Evolutionary conservation across 2,329 filamentous ascomycete species (phyloP).

Genomic region (Monilinia laxa): DNA sequence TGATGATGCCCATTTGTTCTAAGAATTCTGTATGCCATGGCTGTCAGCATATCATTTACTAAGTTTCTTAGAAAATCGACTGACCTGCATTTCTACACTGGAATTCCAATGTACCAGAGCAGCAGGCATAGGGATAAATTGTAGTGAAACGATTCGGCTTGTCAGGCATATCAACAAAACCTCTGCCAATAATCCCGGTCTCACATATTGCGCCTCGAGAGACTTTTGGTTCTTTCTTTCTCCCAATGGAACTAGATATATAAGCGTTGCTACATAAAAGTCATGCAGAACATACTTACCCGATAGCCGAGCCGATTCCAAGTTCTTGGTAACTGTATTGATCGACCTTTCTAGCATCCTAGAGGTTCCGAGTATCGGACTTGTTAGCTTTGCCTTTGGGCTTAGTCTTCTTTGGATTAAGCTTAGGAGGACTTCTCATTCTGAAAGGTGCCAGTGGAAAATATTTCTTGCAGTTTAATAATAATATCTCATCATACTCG

Average conservation of each 20-base stretch:
- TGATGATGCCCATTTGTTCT: slow-evolving; percentile 5
- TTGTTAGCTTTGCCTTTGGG: not conserved
- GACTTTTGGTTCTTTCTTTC: not conserved
- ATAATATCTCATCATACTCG: not conserved
- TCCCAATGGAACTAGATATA: not conserved
- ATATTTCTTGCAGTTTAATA: not conserved
- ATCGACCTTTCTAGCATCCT: slow-evolving; percentile 19
- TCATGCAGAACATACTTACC: not conserved
- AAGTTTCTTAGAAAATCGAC: not conserved
- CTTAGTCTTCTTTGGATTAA: not conserved
- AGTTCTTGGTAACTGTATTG: slow-evolving; percentile 22
- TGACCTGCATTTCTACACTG: slow-evolving; percentile 23
- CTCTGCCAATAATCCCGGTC: too few species aligned
- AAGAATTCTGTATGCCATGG: slow-evolving; percentile 16
- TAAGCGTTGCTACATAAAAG: not conserved
- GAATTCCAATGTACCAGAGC: not conserved
- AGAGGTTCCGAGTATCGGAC: not conserved
- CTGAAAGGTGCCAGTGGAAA: not conserved
- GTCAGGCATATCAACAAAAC: too few species aligned
- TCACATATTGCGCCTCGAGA: too few species aligned
- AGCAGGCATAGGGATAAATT: fast-evolving
- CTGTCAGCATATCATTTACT: not conserved
- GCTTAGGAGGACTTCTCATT: not conserved
- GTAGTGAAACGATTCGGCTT: not conserved
- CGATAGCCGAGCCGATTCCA: slow-evolving; percentile 20